Conservation (phyloP, 306 rosid species). For the Begonia peltatifolia region DNA sequence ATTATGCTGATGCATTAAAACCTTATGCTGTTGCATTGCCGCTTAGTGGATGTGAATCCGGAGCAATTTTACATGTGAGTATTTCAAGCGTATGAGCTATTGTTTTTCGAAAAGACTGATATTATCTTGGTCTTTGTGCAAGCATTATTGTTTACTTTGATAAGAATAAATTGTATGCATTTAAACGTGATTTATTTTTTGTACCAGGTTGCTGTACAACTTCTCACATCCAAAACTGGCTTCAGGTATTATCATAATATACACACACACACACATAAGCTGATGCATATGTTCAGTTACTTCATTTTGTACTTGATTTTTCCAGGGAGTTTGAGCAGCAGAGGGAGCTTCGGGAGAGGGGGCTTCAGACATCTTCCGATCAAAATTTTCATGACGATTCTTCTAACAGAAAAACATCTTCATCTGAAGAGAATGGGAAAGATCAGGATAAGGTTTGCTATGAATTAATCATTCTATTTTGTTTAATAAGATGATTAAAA, state of each 20-base stretch:
- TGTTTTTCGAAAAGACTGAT: background rate
- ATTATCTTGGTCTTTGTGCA: background rate
- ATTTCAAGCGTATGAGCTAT: constrained; percentile 9
- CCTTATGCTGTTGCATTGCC: constrained; percentile 60
- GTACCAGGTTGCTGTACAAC: constrained; percentile 94
- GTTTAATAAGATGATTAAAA: background rate
- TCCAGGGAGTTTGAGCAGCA: constrained; percentile 98
- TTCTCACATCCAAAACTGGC: constrained; percentile 97
- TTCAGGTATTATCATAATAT: constrained; percentile 48
- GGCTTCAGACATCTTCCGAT: constrained; percentile 66
- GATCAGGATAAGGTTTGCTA: constrained; percentile 59
- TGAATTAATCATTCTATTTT: constrained; percentile 5
- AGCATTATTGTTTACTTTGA: background rate
- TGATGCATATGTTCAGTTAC: constrained; percentile 10
- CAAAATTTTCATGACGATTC: constrained; percentile 52
- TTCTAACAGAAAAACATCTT: constrained; percentile 43
- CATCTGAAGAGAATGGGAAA: constrained; percentile 45
- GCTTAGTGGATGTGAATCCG: constrained; percentile 77
- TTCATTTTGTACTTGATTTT: constrained; percentile 23
- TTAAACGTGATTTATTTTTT: constrained; percentile 7
- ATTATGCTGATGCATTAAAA: constrained; percentile 85
- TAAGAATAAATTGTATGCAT: too few species aligned
- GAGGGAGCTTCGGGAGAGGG: constrained; percentile 94
- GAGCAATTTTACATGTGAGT: constrained; percentile 76
- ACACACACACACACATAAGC: too few species aligned